Percentiles rank a stretch among this genome's conserved stretches.
Evolutionary conservation across 2,329 filamentous ascomycete genomes (phyloP).

Genomic region (Hymenoscyphus repandus): DNA sequence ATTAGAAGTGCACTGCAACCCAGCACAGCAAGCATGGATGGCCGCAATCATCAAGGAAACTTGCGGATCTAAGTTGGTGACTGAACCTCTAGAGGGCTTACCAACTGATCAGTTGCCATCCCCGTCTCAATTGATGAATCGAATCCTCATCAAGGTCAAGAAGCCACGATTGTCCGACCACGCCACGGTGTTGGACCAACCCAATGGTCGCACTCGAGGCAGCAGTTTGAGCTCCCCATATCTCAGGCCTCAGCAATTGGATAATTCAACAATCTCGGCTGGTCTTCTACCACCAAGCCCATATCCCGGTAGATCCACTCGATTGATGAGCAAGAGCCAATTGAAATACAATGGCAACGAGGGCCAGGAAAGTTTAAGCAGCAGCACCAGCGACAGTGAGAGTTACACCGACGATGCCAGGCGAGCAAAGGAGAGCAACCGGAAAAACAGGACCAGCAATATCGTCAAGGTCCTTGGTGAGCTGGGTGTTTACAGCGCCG

Average conservation of each 20-base stretch:
- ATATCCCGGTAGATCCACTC: constrained; percentile 17
- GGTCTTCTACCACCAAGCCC: constrained; percentile 51
- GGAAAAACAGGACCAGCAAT: constrained; percentile 68
- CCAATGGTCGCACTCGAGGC: constrained; percentile 48
- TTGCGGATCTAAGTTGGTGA: constrained; percentile 75
- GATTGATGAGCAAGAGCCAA: constrained; percentile 18
- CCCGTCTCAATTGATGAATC: constrained; percentile 76
- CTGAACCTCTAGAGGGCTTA: constrained; percentile 64
- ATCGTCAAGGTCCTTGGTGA: constrained; percentile 79
- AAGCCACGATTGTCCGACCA: constrained; percentile 48
- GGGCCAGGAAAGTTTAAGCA: constrained; percentile 46
- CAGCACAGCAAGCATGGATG: constrained; percentile 81
- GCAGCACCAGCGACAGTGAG: constrained; percentile 76
- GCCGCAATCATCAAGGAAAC: constrained; percentile 80
- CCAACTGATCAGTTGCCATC: constrained; percentile 67
- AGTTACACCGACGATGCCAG: constrained; percentile 49
- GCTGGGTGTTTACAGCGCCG: constrained; percentile 71
- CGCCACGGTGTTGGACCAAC: constrained; percentile 39
- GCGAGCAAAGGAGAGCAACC: constrained; percentile 49
- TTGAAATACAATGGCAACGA: constrained; percentile 25
- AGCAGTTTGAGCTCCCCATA: constrained; percentile 77
- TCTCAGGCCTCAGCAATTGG: constrained; percentile 55
- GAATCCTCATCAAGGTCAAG: constrained; percentile 93
- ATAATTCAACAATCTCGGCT: constrained; percentile 49
- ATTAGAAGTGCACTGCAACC: constrained; percentile 88